Percentiles rank a stretch among this genome's conserved stretches.
Conservation (phyloP, 202 grass and related monocot genomes). For the Digitaria exilis region DNA sequence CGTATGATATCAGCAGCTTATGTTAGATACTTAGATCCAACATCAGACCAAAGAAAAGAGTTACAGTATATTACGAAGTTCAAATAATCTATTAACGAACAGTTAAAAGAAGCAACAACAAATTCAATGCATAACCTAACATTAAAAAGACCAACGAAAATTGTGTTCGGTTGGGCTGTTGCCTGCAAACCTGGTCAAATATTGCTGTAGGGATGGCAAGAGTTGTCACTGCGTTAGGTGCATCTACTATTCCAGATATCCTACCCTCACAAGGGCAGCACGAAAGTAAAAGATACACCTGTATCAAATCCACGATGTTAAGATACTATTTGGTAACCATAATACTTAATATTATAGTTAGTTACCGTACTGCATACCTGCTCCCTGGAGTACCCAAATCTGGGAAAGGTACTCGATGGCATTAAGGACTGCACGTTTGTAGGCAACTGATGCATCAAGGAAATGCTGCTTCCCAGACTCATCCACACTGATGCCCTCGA, state of each 20-base stretch:
- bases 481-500: conserved; percentile 95
- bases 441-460: conserved; percentile 83
- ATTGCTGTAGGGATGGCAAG: conserved; percentile 88
- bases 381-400: conserved; percentile 92
- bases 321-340: conserved; percentile 22
- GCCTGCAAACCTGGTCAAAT: conserved; percentile 75
- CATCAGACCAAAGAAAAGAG: background rate
- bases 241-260: conserved; percentile 93
- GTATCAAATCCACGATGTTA: conserved; percentile 33
- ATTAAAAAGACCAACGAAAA: conserved; percentile 4
- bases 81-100: background rate
- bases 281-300: conserved; percentile 85
- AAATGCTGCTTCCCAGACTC: conserved; percentile 85
- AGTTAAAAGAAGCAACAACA: background rate
- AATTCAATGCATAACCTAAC: background rate
- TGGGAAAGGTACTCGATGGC: conserved; percentile 88
- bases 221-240: conserved; percentile 81
- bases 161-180: conserved; percentile 10
- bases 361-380: conserved; percentile 54
- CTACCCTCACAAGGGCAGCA: conserved; percentile 93
- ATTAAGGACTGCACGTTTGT: conserved; percentile 86
- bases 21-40: background rate
- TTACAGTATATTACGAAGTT: background rate
- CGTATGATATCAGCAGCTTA: background rate
- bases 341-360: conserved; percentile 6